Evolutionary conservation across 805 yeast species (phyloP), one percentile per base, ranked within the genome.

Genomic region (Isabelozyma rhagii): DNA sequence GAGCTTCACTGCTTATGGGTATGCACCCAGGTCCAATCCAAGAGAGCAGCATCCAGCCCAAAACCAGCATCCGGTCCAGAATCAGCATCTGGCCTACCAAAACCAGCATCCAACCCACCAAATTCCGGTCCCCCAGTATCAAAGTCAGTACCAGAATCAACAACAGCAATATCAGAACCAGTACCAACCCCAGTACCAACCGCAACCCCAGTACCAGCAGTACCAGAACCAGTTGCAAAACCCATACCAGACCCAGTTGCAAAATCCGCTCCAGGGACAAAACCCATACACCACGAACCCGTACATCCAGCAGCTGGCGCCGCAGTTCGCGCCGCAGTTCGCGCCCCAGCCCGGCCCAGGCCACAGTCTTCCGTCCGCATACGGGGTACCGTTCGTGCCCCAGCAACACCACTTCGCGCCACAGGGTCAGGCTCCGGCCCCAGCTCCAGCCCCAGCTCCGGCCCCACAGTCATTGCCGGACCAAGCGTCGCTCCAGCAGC

Each of bases 301-400:
- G 25, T 21, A 21, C 25, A 21, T 6, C 5, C 25, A 21, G 25
- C 25, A 21, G 25, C 25, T 21, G 3, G 25, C 25, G 25, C 25
- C 25, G 6, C 25, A 21, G 25, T 21, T 21, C 6, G 25, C 25
- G 25, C 25, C 25, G 17, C 34, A 29, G 31, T 28, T 28, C 36
- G 36, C 36, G 25, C 25, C 25, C 36, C 36, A 29, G 36, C 6
- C 25, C 8, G n/a, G 36, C 41, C 41, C 18, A 34, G 41, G 17
- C 41, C 15, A 39, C 42, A 46, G 6, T n/a, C 34, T 18, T 14
- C 40, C 50, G 14, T 47, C 44, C 10, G 44, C 21, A 2, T 41
- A 41, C 44, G 44, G 44, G 15, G 44, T 41, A 6, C 44, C 44
- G 1, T 41, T 21, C 31, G 41, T 18, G 9, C 18, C 18, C 9